Evolutionary conservation across 2,329 filamentous ascomycete genomes (phyloP), one percentile per base, ranked within the genome.

Genomic region (Trichoderma atroviride): DNA sequence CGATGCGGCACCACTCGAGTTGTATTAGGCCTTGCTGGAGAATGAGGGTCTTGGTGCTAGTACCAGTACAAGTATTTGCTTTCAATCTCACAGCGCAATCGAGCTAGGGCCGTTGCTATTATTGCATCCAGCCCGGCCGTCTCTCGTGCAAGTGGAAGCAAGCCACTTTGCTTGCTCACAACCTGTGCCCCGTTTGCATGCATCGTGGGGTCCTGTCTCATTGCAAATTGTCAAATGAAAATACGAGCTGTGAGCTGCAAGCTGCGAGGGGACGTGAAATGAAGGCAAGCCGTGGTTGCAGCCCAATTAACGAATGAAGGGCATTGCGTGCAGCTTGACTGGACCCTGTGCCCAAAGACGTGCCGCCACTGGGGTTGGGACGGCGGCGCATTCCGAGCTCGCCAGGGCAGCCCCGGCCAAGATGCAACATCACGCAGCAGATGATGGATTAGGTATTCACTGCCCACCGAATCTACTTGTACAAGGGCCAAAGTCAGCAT

Each of bases 271-370:
- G 55, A 64, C 55, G 33, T 64, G 61, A 64, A 31, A 19, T 43
- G 7, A 10, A n/a, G 19, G 31, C 50, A 35, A 31, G 24, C 37
- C 33, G 52, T 22, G 47, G 50, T 22, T 33, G 55, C 61, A 40
- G 19, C 37, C 47, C 19, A 55, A 40, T 64, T 7, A 63, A 24
- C 47, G 19, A 55, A 40, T 64, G 7, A 53, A 24, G 13, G 31
- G 47, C 29, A 64, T 11, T 16, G 55, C 53, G 29, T 29, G 53
- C 29, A 35, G 19, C 37, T 19, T 43, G 37, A 43, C 19, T 66
- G 37, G 53, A 66, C 63, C 63, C 53, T 66, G 52, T 58, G 53
- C 62, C 27, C 40, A 65, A 65, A 56, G 24, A 47, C 52, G 40
- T 9, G 40, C 62, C 50, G 62, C 62, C 62, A 47, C 52, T 33